Base-by-base conservation (phyloP, 2,329 filamentous ascomycete genomes). In the Aspergillus melleus region DNA sequence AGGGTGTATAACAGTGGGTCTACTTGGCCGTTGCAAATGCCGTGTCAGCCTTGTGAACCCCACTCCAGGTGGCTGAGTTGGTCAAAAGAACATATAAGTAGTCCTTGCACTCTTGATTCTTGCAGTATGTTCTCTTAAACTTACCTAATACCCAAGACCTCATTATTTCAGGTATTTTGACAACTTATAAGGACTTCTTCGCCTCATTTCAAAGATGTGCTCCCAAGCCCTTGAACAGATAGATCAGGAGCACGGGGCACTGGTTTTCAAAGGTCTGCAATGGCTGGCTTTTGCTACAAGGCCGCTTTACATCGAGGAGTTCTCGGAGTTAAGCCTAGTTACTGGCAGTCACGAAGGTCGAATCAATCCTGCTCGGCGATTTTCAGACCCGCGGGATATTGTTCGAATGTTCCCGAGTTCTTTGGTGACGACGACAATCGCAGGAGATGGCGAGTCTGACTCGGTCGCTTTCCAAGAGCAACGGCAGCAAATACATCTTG, bases 261-360 rank as follows among this genome's bases (percentile, higher is more conserved):
- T 56, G 19, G 30, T 50, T 5, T 50, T 29, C 8, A 56, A 26
- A 24, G 11, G 36, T 29, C 2, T 56, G 39, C 54, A 56, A 50
- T 56, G 54, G 54, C 46, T 56, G 22, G 54, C 54, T 44, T 14
- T 16, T 6, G 49, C 54, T 1, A 56, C 54, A 10, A 19, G 54
- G 3, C 20, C 46, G 4, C 32, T 56, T 4, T 56, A 51, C 20
- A 39, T 56, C 20, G 54, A 50, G 47, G 54, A 56, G 20, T 11
- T 56, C 30, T 44, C 54, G 4, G 54, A 56, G 32, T 12, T 56
- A 39, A 46, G 6, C 4, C 3, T 22, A 14, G 16, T 47, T 2
- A 16, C 42, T 14, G 24, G 12, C 11, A 32, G 9, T 0, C 29
- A 22, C 29, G 14, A n/a, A 14, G 10, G 22, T 11, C 16, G 19